These are phyloP conservation scores for Macaranga tanarius DNA, from an alignment of 441 rosid genomes.

Conservation along the genomic window DNA sequence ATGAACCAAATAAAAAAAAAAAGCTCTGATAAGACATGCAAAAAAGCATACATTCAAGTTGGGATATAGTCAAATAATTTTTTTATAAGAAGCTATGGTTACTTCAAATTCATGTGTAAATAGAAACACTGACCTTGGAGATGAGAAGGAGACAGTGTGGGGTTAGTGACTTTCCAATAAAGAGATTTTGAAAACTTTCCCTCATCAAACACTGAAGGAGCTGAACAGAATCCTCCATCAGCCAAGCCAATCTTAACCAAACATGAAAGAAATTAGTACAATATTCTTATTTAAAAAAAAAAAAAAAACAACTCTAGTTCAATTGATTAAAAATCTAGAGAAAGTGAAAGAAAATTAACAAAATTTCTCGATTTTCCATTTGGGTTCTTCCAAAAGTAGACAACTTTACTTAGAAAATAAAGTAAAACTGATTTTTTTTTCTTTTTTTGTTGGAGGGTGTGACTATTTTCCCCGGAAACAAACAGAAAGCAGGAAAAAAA, in stretches of 20 bases:
- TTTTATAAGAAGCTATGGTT: neutral
- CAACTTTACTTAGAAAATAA: neutral
- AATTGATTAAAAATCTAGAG: neutral
- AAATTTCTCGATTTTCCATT: neutral
- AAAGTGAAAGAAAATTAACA: neutral
- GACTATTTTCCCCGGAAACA: neutral
- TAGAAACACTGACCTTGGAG: slow-evolving; percentile 49
- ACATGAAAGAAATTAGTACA: slow-evolving; percentile 33
- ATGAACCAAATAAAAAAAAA: neutral
- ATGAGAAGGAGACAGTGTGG: slow-evolving; percentile 86
- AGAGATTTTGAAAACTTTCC: slow-evolving; percentile 44
- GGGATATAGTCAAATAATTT: neutral
- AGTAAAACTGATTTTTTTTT: too few species aligned
- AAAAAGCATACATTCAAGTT: neutral
- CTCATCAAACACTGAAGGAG: slow-evolving; percentile 39
- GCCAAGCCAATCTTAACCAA: slow-evolving; percentile 34
- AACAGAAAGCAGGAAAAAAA: neutral
- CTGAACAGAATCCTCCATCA: slow-evolving; percentile 73
- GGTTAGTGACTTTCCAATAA: slow-evolving; percentile 83
- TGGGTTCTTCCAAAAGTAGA: too few species aligned
- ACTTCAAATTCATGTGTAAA: neutral
- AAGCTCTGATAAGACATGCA: neutral
- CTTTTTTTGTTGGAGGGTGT: too few species aligned
- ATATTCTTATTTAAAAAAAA: neutral
- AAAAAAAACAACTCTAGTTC: neutral